These are phyloP conservation scores for Mrakia hoshinonis DNA, from an alignment of 768 basidiomycete genomes.

Conservation along the genomic window DNA sequence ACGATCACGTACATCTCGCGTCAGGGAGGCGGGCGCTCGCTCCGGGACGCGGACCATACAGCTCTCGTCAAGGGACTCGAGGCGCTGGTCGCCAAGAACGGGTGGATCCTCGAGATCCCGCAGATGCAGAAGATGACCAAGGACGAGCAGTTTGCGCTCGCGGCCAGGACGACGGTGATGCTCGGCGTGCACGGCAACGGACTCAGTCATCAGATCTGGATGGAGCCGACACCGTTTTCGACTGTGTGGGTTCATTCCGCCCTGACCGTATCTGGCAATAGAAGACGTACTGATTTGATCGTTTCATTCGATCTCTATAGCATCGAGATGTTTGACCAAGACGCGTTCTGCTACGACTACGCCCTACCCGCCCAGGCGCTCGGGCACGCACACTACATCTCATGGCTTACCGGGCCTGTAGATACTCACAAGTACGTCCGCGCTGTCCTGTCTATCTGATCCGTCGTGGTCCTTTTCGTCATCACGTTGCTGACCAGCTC, in stretches of 20 bases:
- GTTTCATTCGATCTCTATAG: background rate
- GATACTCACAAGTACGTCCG: background rate
- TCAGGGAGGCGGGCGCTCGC: background rate
- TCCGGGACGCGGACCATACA: background rate
- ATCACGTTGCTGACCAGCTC: too few species aligned
- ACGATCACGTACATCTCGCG: conserved; percentile 17
- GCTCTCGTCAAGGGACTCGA: background rate
- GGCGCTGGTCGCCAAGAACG: background rate
- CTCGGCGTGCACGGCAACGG: conserved; percentile 2
- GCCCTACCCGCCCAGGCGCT: background rate
- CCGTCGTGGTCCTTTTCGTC: too few species aligned
- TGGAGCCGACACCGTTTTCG: conserved; percentile 2
- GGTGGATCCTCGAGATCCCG: conserved; percentile 5
- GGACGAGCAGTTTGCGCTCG: conserved; percentile 10
- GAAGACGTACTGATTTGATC: background rate
- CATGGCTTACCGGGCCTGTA: background rate
- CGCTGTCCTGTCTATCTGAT: too few species aligned
- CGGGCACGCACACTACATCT: background rate
- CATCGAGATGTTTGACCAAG: conserved; percentile 2
- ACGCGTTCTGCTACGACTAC: conserved; percentile 13
- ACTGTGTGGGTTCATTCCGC: background rate
- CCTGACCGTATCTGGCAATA: background rate
- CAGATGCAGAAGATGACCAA: conserved; percentile 7
- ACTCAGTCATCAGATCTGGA: conserved; percentile 7
- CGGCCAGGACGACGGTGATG: conserved; percentile 12